Evolutionary conservation across 371 early-diverging fungal genomes (phyloP), one percentile per base, ranked within the genome.

Genomic region (Apophysomyces variabilis): DNA sequence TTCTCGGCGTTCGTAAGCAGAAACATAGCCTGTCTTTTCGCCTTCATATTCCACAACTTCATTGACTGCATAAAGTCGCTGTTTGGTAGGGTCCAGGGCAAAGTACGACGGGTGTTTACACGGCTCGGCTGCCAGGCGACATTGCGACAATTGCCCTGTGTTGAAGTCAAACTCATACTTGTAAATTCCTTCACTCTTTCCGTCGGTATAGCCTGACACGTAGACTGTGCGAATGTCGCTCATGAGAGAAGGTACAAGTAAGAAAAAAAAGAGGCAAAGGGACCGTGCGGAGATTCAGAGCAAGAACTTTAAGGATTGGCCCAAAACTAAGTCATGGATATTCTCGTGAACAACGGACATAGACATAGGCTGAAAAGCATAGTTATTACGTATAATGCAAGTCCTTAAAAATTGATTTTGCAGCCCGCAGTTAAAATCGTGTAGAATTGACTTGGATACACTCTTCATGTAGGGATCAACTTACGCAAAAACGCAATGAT

Each of bases 191-290:
- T 66, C 57, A 13, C 74, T 68, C 11, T 68, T 57, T 11, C 71
- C 67, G 39, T 66, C 62, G 12, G 80, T 77, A 66, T 80, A 80
- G 26, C 80, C 80, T 47, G 80, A 80, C 7, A 83, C 72, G 38
- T 80, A 83, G 32, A 76, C 72, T 18, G 54, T 45, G 35, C 32
- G 12, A 32, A 44, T 50, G 50, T 26, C 35, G 26, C 46, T 45
- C 46, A 45, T 45, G 46, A 45, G 8, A 18, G 9, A 26, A 26
- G 32, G 32, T 26, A 26, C 1, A 26, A 26, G 32, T 26, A 26
- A 26, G 32, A 26, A 26, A 26, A 26, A 26, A 26, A 26, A 18
- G 32, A 26, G 32, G 32, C 32, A 26, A 26, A 26, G 32, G 32
- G 32, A 26, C 32, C 32, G 32, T 26, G 32, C 32, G 32, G 32